Base-by-base conservation (phyloP, 345 rosid species). In the Salix koriyanagi region DNA sequence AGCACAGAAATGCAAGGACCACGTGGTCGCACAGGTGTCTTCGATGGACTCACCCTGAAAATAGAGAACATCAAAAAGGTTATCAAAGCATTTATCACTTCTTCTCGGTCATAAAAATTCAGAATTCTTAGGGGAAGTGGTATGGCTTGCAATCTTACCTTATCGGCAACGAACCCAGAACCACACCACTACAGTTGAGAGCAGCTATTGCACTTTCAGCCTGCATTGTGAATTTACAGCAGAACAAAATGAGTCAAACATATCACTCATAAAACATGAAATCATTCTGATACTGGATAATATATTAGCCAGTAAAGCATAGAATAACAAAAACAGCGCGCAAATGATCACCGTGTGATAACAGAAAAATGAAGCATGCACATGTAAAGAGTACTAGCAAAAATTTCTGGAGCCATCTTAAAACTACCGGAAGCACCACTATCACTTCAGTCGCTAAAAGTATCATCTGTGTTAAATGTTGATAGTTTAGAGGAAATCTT, bases 21-120 rank as follows among this genome's bases (percentile, higher is more conserved):
- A 62, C 94, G 94, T 18, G 98, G 97, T 69, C 99, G 89, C 65
- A 92, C 98, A 36, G 99, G 99, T 52, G 99, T 96, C 92, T 96
- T 96, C 2, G 99, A 96, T 58, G 99, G 99, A 77, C 99, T 96
- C 60, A 96, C 95, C 96, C 99, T 96, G 90, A 83, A 81, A n/a
- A 25, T n/a, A 11, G 28, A 36, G 46, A 66, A 41, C 61, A 75
- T 66, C 52, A 39, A 14, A 39, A 14, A 2, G 37, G 28, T 16
- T 23, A 58, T 5, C 28, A 58, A 10, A 58, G 62, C 28, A 58
- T 58, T 58, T 58, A 58, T 23, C 26, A 58, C 28, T 58, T 58
- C 60, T 58, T 58, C 28, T 58, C 28, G 3, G 62, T 58, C 62
- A n/a, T 58, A 58, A 4, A n/a, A 11, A 58, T 9, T 58, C 14